phyloP scores from a whole-genome alignment of 1,284 basidiomycete genomes.

The Cronartium quercuum region DNA sequence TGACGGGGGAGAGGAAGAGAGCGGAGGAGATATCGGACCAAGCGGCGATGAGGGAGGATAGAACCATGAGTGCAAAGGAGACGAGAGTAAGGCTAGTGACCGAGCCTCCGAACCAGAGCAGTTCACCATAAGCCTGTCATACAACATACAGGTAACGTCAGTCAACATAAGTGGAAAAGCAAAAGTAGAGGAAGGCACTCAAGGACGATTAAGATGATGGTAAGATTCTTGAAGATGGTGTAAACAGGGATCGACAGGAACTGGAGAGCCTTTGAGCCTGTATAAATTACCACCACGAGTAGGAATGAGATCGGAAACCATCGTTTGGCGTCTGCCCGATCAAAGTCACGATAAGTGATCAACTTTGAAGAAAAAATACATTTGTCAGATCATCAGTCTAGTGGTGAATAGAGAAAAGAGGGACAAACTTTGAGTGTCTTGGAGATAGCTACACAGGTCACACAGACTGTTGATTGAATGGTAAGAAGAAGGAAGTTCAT shows the following conservation, averaged over 20 bases:
- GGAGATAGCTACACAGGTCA: constrained; percentile 18
- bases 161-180: background rate
- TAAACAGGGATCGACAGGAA: constrained; percentile 50
- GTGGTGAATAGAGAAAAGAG: no score
- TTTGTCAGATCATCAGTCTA: background rate
- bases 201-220: constrained; percentile 90
- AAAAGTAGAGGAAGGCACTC: background rate
- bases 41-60: constrained; percentile 93
- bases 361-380: constrained; percentile 49
- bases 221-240: constrained; percentile 97
- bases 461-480: constrained; percentile 64
- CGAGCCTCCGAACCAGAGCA: constrained; percentile 88
- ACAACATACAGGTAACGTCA: background rate
- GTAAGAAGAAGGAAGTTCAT: constrained; percentile 95
- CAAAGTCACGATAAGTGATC: constrained; percentile 82
- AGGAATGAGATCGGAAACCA: constrained; percentile 94
- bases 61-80: constrained; percentile 87
- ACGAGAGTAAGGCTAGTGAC: constrained; percentile 81
- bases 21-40: constrained; percentile 73
- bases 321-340: constrained; percentile 72
- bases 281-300: constrained; percentile 93
- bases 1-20: constrained; percentile 50
- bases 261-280: constrained; percentile 84
- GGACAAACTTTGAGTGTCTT: constrained; percentile 6
- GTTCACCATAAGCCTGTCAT: constrained; percentile 84